Percentiles rank a stretch among this genome's conserved stretches.
phyloP scores from a whole-genome alignment of 805 yeast species.

The Candida silvicultrix region DNA sequence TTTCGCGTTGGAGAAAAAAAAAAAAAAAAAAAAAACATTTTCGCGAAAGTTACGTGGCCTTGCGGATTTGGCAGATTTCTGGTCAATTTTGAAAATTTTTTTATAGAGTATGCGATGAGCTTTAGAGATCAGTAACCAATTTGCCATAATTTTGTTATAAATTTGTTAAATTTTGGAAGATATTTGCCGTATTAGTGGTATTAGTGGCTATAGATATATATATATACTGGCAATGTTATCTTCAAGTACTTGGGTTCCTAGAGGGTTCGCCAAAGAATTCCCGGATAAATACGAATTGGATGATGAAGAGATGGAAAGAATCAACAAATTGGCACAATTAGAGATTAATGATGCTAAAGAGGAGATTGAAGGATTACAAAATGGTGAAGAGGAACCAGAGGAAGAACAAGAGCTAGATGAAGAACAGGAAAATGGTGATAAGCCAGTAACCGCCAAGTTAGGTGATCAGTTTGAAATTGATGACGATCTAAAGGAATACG shows the following conservation, averaged over 20 bases:
- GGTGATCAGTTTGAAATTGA: constrained; percentile 57
- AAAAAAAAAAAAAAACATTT: too few species aligned
- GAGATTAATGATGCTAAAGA: constrained; percentile 69
- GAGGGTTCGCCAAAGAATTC: constrained; percentile 90
- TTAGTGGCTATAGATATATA: too few species aligned
- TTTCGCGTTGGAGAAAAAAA: too few species aligned
- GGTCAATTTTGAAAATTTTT: background rate
- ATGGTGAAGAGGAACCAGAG: too few species aligned
- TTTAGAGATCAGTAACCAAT: constrained; percentile 1
- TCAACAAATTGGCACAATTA: constrained; percentile 75
- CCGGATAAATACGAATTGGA: constrained; percentile 85
- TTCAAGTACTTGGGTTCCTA: constrained; percentile 91
- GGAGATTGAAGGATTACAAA: constrained; percentile 13
- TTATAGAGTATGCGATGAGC: constrained; percentile 11
- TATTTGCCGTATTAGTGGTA: too few species aligned
- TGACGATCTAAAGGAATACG: constrained; percentile 84
- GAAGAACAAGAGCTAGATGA: too few species aligned
- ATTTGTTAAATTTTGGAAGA: too few species aligned
- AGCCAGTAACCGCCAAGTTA: constrained; percentile 20
- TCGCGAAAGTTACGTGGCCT: background rate
- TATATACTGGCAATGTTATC: constrained; percentile 60
- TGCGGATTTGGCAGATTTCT: background rate
- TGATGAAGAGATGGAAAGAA: constrained; percentile 90
- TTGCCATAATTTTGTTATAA: too few species aligned
- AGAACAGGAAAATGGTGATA: constrained; percentile 15